phyloP scores from a whole-genome alignment of 75 land plant species.

The Pinus tabuliformis region DNA sequence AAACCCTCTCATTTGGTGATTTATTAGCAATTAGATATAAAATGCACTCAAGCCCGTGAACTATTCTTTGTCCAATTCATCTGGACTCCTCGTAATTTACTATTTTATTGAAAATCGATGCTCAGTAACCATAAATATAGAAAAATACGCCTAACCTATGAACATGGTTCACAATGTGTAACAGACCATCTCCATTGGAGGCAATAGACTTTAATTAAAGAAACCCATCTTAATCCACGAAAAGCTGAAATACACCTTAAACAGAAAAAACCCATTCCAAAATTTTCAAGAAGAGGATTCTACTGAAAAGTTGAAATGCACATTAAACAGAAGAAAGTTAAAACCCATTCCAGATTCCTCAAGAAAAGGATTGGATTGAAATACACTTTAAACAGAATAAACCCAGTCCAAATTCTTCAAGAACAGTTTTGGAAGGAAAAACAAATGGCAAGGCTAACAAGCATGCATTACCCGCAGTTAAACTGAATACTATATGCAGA shows the following conservation, averaged over 20 bases:
- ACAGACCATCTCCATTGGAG: neutral
- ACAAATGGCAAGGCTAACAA: neutral
- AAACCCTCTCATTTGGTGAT: neutral
- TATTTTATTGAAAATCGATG: neutral
- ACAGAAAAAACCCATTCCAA: neutral
- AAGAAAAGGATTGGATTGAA: neutral
- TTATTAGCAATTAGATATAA: neutral
- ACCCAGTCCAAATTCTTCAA: neutral
- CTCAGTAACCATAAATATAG: neutral
- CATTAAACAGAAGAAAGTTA: neutral
- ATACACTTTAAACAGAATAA: neutral
- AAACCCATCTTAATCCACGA: neutral
- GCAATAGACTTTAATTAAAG: neutral
- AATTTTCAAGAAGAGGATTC: neutral
- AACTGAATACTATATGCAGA: neutral
- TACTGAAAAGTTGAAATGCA: neutral
- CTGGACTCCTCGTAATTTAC: neutral
- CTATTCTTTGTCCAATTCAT: no score
- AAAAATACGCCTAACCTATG: neutral
- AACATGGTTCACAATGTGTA: neutral
- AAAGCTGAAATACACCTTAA: neutral
- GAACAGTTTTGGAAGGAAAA: neutral
- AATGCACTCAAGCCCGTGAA: neutral
- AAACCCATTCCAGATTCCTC: neutral
- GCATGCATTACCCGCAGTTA: neutral